These are phyloP conservation scores for Clavariopsis aquatica DNA, from an alignment of 495 filamentous ascomycete species.

Conservation along the genomic window DNA sequence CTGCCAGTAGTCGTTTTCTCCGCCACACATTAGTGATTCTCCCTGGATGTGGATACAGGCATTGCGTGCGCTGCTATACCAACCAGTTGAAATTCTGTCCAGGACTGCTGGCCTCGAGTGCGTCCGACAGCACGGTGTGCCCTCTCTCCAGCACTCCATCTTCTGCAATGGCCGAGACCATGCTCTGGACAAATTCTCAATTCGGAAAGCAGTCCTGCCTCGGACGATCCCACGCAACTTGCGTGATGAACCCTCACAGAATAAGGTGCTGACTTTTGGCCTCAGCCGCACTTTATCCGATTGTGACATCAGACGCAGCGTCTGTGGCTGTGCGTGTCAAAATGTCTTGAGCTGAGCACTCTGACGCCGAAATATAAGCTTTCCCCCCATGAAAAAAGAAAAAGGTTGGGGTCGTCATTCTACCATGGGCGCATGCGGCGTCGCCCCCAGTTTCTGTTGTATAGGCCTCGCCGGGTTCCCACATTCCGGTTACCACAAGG, in stretches of 20 bases:
- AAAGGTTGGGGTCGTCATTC: slow-evolving; percentile 4
- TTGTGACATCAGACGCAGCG: background rate
- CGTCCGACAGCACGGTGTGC: background rate
- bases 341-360: slow-evolving; percentile 2
- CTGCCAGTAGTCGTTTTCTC: too few species aligned
- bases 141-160: too few species aligned
- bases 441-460: background rate
- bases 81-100: too few species aligned
- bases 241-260: background rate
- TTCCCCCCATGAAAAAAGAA: background rate
- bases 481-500: background rate
- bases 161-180: background rate
- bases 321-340: slow-evolving; percentile 13
- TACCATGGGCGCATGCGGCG: slow-evolving; percentile 1
- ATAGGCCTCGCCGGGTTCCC: background rate
- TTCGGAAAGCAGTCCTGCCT: background rate
- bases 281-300: slow-evolving; percentile 23
- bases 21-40: too few species aligned
- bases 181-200: background rate
- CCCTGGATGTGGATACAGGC: too few species aligned
- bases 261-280: slow-evolving; percentile 23
- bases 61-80: too few species aligned
- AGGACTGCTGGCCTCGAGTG: background rate
- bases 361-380: background rate
- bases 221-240: background rate